Evolutionary conservation across 495 filamentous ascomycete genomes (phyloP).

Genomic region (Cercophora samala): DNA sequence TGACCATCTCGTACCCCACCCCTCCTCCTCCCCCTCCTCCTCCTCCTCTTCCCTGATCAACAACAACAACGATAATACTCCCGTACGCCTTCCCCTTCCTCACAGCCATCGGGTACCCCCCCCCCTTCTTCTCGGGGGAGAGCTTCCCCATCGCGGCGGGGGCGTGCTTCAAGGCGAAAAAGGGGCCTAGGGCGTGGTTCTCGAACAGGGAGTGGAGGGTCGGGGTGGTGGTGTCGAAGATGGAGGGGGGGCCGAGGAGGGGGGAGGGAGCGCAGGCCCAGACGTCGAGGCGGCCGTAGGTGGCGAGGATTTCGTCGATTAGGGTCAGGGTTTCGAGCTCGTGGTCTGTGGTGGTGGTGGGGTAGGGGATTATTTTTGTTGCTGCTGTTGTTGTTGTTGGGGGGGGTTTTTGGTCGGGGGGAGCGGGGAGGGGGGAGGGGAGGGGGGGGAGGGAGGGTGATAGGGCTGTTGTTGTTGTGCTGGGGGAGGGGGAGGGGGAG

Average conservation of each 20-base stretch:
- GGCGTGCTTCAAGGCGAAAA: constrained; percentile 61
- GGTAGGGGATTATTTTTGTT: constrained; percentile 57
- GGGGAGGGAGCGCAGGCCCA: constrained; percentile 54
- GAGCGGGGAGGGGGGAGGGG: constrained; percentile 30
- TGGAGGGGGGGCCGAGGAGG: constrained; percentile 54
- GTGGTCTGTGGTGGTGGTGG: constrained; percentile 52
- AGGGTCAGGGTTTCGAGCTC: constrained; percentile 56
- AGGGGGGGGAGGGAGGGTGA: constrained; percentile 34
- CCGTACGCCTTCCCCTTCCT: constrained; percentile 56
- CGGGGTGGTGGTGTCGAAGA: constrained; percentile 50
- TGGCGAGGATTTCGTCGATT: constrained; percentile 59
- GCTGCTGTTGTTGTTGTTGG: too few relatives aligned
- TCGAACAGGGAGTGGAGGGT: constrained; percentile 56
- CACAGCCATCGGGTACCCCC: constrained; percentile 57
- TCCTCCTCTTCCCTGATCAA: constrained; percentile 42
- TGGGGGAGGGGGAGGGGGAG: constrained; percentile 27
- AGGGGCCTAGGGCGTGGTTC: constrained; percentile 56
- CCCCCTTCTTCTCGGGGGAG: constrained; percentile 43
- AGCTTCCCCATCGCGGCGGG: constrained; percentile 60
- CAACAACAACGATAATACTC: constrained; percentile 43
- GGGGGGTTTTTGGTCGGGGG: constrained; percentile 43
- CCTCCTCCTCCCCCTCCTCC: constrained; percentile 52
- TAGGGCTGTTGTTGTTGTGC: constrained; percentile 29
- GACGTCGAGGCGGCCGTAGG: constrained; percentile 57
- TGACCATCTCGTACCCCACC: constrained; percentile 55